Percentiles rank a stretch among this genome's conserved stretches.
Conservation (phyloP, 1,284 basidiomycete genomes). For the Pseudozyma sp. region DNA sequence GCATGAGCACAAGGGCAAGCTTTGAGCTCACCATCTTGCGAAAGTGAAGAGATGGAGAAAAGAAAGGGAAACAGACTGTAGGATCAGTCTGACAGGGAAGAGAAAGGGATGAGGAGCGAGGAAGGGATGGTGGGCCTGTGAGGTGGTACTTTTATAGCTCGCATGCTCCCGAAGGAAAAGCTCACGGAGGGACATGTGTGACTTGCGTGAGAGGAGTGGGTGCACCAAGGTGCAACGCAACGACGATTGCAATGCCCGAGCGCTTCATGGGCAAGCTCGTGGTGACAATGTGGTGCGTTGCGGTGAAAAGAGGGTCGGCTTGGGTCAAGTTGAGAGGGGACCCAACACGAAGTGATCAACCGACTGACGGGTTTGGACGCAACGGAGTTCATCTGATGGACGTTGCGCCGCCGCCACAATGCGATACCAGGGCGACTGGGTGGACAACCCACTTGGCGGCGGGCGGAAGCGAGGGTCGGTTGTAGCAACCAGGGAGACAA, state of each 20-base stretch:
- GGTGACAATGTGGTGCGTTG: no score
- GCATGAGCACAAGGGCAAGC: slow-evolving; percentile 37
- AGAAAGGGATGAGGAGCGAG: slow-evolving; percentile 4
- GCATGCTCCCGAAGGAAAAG: not conserved
- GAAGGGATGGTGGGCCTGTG: not conserved
- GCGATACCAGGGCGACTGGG: not conserved
- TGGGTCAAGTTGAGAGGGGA: not conserved
- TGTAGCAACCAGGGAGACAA: not conserved
- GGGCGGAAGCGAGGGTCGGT: slow-evolving; percentile 1
- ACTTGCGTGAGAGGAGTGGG: not conserved
- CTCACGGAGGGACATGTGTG: not conserved
- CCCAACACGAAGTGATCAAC: not conserved
- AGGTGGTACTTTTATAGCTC: slow-evolving; percentile 1
- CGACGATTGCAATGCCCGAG: no score
- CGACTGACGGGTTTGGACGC: not conserved
- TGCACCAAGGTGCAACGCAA: not conserved
- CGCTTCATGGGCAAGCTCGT: no score
- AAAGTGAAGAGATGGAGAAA: not conserved
- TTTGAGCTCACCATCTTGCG: slow-evolving; percentile 38
- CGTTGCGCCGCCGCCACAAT: slow-evolving; percentile 4
- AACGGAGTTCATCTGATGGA: slow-evolving; percentile 1
- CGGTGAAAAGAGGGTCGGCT: not conserved
- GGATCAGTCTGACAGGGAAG: not conserved
- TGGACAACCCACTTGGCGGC: not conserved
- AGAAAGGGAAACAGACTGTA: not conserved